These are phyloP conservation scores for Lophiostoma macrostomum DNA, from an alignment of 495 filamentous ascomycete species.

Conservation along the genomic window DNA sequence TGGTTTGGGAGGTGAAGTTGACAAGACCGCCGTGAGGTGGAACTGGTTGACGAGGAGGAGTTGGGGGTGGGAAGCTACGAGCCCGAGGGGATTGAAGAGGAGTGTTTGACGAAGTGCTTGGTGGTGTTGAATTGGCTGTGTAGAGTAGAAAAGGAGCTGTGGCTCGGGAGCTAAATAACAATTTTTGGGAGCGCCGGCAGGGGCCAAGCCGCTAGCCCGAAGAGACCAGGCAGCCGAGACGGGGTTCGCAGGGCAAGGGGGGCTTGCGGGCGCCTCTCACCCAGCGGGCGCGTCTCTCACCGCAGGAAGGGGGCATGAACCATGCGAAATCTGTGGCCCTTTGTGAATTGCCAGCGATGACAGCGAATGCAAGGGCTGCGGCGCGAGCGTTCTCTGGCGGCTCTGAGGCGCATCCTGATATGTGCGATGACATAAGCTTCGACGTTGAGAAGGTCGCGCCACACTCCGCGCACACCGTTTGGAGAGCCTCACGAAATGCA, in stretches of 20 bases:
- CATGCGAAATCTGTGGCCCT: too few relatives aligned
- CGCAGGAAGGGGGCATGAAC: not conserved
- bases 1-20: slow-evolving; percentile 30
- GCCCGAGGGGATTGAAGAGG: slow-evolving; percentile 37
- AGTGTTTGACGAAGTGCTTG: slow-evolving; percentile 31
- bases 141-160: slow-evolving; percentile 34
- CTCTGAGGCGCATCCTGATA: too few relatives aligned
- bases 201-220: slow-evolving; percentile 1
- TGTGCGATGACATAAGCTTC: too few relatives aligned
- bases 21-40: slow-evolving; percentile 40
- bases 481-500: not conserved
- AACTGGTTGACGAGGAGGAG: slow-evolving; percentile 41
- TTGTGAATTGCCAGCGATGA: too few relatives aligned
- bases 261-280: too few relatives aligned
- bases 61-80: slow-evolving; percentile 46
- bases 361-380: too few relatives aligned
- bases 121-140: slow-evolving; percentile 32
- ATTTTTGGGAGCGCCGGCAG: slow-evolving; percentile 1
- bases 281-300: slow-evolving; percentile 8
- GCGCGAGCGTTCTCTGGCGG: too few relatives aligned
- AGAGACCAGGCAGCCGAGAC: slow-evolving; percentile 13
- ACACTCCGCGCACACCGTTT: not conserved
- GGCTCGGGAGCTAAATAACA: too few relatives aligned
- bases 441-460: too few relatives aligned
- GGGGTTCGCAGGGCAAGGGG: too few relatives aligned